phyloP scores from a whole-genome alignment of 2,329 filamentous ascomycete species.

The Dactylellina sp. region DNA sequence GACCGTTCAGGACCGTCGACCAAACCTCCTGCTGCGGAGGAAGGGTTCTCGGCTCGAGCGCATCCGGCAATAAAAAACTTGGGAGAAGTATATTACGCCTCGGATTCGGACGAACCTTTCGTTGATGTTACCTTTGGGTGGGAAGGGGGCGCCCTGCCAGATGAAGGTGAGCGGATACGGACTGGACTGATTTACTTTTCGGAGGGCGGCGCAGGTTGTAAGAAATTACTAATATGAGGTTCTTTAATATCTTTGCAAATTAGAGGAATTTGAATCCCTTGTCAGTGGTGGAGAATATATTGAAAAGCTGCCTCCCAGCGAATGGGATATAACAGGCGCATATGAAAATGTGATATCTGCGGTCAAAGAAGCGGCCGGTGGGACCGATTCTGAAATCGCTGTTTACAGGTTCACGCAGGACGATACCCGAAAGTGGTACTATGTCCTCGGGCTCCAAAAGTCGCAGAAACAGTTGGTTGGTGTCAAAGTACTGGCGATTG shows the following conservation, averaged over 20 bases:
- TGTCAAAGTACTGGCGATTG: constrained; percentile 80
- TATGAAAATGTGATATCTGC: constrained; percentile 78
- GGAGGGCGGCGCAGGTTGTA: constrained; percentile 11
- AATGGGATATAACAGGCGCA: constrained; percentile 79
- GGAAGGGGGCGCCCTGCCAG: constrained; percentile 55
- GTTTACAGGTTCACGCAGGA: constrained; percentile 53
- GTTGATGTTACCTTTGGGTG: constrained; percentile 54
- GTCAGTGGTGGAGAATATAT: constrained; percentile 72
- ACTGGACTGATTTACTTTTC: constrained; percentile 13
- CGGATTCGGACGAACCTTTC: constrained; percentile 81
- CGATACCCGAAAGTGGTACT: constrained; percentile 74
- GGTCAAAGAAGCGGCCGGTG: constrained; percentile 44
- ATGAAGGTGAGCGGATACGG: constrained; percentile 52
- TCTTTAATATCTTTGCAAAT: constrained; percentile 13
- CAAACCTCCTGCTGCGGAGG: constrained; percentile 60
- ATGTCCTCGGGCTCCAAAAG: constrained; percentile 75
- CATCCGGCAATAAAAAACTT: constrained; percentile 71
- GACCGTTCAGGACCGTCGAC: constrained; percentile 66
- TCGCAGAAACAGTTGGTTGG: constrained; percentile 76
- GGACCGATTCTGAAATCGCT: constrained; percentile 33
- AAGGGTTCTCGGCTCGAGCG: constrained; percentile 69
- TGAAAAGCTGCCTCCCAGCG: constrained; percentile 73
- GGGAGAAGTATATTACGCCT: constrained; percentile 74
- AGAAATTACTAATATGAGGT: constrained; percentile 39
- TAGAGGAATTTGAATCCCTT: constrained; percentile 77